A percentile compares a stretch with the other conserved stretches of the same genome.
Conservation (phyloP, 2,329 filamentous ascomycete species). For the Penicillium sp. region DNA sequence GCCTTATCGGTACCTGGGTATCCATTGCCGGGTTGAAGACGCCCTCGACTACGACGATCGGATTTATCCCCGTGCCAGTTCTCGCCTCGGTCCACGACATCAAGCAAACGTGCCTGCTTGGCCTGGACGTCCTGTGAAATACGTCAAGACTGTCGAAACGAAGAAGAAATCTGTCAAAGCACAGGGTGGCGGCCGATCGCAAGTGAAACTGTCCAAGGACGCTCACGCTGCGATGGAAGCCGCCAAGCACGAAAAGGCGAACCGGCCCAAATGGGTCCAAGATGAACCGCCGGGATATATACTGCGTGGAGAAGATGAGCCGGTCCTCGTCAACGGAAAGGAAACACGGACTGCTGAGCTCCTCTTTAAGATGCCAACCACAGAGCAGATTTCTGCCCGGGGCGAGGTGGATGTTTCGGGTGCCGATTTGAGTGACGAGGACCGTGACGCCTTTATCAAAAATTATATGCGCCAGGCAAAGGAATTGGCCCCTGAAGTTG, state of each 20-base stretch:
- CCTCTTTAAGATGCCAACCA: conserved; percentile 71
- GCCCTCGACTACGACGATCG: conserved; percentile 95
- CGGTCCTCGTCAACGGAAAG: conserved; percentile 60
- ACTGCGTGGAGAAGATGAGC: conserved; percentile 74
- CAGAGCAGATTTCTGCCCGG: conserved; percentile 48
- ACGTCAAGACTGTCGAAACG: conserved; percentile 81
- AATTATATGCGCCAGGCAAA: conserved; percentile 72
- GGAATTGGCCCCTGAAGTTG: conserved; percentile 62
- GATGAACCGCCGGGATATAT: conserved; percentile 87
- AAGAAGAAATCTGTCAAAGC: conserved; percentile 71
- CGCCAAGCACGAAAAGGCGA: conserved; percentile 74
- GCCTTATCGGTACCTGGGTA: conserved; percentile 93
- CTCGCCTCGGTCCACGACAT: conserved; percentile 83
- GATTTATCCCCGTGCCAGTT: conserved; percentile 93
- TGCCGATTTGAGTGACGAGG: conserved; percentile 34
- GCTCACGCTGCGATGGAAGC: conserved; percentile 74
- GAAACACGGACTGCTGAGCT: conserved; percentile 70
- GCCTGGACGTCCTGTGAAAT: conserved; percentile 82
- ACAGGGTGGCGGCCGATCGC: conserved; percentile 62
- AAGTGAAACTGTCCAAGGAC: conserved; percentile 63
- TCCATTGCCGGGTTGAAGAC: conserved; percentile 93
- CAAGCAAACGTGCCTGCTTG: conserved; percentile 83
- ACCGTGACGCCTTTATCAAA: conserved; percentile 62
- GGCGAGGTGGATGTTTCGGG: conserved; percentile 43
- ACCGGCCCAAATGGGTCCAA: conserved; percentile 87